Evolutionary conservation across 2,329 filamentous ascomycete genomes (phyloP).

Genomic region (Neurospora crassa): DNA sequence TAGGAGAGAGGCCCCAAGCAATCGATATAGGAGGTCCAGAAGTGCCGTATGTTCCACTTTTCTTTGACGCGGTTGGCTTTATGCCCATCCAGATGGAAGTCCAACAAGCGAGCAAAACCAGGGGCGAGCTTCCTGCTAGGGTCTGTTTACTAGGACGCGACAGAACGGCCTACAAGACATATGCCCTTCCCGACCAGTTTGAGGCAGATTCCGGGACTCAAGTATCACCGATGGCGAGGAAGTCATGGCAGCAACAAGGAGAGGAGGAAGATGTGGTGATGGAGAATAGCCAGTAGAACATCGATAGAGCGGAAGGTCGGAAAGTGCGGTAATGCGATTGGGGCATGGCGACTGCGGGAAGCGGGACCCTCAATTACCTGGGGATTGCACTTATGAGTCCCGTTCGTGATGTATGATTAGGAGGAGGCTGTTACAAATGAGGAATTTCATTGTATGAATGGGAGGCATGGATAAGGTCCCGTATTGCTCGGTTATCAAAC

Average conservation of each 20-base stretch:
- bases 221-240: not conserved
- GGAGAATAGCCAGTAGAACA: not conserved
- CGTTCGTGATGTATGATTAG: not conserved
- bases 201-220: not conserved
- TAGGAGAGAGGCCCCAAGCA: not conserved
- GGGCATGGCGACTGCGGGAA: not conserved
- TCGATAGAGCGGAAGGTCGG: not conserved
- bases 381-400: not conserved
- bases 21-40: constrained; percentile 1
- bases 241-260: not conserved
- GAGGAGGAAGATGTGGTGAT: not conserved
- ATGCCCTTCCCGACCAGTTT: constrained; percentile 29
- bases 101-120: constrained; percentile 31
- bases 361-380: not conserved
- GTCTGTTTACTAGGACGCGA: constrained; percentile 42
- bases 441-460: not conserved
- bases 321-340: not conserved
- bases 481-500: not conserved
- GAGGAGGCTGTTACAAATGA: not conserved
- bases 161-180: constrained; percentile 37
- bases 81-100: constrained; percentile 42
- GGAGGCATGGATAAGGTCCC: not conserved
- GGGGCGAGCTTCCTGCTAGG: constrained; percentile 38
- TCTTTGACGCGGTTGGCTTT: constrained; percentile 23
- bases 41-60: constrained; percentile 4